Evolutionary conservation across 1,284 basidiomycete genomes (phyloP).

Genomic region (Marasmius tenuissimus): DNA sequence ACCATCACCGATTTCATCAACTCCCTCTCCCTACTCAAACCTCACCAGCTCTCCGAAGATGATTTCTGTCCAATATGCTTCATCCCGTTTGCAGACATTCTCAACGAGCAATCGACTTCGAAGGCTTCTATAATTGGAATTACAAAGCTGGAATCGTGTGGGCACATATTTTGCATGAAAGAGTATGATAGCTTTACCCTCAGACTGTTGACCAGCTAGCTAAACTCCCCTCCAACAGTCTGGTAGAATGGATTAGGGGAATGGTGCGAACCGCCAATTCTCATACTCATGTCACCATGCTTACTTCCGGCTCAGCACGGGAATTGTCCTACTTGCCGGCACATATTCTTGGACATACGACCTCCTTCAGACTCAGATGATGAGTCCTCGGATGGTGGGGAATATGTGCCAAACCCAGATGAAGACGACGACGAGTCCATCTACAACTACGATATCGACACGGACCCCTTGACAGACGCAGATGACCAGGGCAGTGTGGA

Average conservation of each 20-base stretch:
- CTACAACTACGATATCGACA: slow-evolving; percentile 12
- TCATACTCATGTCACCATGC: slow-evolving; percentile 3
- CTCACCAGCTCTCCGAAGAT: slow-evolving; percentile 42
- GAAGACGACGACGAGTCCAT: slow-evolving; percentile 47
- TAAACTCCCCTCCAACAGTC: slow-evolving; percentile 31
- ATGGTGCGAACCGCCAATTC: slow-evolving; percentile 36
- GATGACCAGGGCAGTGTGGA: slow-evolving; percentile 9
- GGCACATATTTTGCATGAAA: slow-evolving; percentile 65
- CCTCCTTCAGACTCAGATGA: slow-evolving; percentile 54
- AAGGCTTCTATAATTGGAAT: slow-evolving; percentile 36
- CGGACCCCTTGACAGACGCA: slow-evolving; percentile 20
- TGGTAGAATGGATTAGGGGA: slow-evolving; percentile 64
- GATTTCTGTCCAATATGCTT: slow-evolving; percentile 68
- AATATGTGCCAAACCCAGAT: slow-evolving; percentile 60
- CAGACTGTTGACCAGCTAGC: not conserved
- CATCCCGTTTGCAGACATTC: slow-evolving; percentile 38
- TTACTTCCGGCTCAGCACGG: slow-evolving; percentile 47
- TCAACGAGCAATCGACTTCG: slow-evolving; percentile 10
- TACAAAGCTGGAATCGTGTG: slow-evolving; percentile 57
- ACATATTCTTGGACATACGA: slow-evolving; percentile 54
- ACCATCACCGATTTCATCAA: slow-evolving; percentile 33
- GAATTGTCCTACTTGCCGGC: slow-evolving; percentile 68
- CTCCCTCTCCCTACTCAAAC: slow-evolving; percentile 42
- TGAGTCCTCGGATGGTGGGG: slow-evolving; percentile 65
- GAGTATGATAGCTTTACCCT: slow-evolving; percentile 39